phyloP scores from a whole-genome alignment of 805 yeast species.

The Lipomyces japonicus region DNA sequence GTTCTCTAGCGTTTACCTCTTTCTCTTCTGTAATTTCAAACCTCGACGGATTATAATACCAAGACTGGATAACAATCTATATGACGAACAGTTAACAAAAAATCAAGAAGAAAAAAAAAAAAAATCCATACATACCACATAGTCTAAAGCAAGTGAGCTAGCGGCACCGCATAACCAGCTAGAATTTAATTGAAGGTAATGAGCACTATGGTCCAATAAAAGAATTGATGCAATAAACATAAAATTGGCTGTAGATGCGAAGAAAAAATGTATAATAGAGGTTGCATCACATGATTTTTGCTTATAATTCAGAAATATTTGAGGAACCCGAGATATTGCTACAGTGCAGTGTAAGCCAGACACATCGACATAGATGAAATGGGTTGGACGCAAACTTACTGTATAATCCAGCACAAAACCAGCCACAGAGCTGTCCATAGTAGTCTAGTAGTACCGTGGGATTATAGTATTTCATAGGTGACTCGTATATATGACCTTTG shows the following conservation, averaged over 20 bases:
- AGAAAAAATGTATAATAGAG: constrained; percentile 85
- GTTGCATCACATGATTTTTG: constrained; percentile 94
- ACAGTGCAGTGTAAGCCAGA: neutral
- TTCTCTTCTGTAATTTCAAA: neutral
- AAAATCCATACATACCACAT: constrained; percentile 12
- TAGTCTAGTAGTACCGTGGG: constrained; percentile 55
- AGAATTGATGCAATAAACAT: constrained; percentile 86
- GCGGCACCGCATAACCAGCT: constrained; percentile 91
- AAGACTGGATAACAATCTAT: constrained; percentile 24
- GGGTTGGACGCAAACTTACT: constrained; percentile 7
- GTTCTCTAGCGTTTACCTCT: neutral
- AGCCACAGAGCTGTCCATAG: constrained; percentile 83
- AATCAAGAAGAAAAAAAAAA: neutral
- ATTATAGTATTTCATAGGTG: constrained; percentile 35
- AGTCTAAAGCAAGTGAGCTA: constrained; percentile 79
- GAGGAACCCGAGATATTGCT: constrained; percentile 73
- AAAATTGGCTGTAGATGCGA: constrained; percentile 91
- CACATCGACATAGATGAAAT: neutral
- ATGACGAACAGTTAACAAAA: neutral
- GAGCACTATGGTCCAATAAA: constrained; percentile 58
- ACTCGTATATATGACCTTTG: constrained; percentile 39
- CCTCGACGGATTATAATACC: constrained; percentile 19
- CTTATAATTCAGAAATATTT: constrained; percentile 75
- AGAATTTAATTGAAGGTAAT: constrained; percentile 73
- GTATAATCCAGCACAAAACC: constrained; percentile 46